phyloP scores from a whole-genome alignment of 2,329 filamentous ascomycete genomes.

The Fusarium nodosum region DNA sequence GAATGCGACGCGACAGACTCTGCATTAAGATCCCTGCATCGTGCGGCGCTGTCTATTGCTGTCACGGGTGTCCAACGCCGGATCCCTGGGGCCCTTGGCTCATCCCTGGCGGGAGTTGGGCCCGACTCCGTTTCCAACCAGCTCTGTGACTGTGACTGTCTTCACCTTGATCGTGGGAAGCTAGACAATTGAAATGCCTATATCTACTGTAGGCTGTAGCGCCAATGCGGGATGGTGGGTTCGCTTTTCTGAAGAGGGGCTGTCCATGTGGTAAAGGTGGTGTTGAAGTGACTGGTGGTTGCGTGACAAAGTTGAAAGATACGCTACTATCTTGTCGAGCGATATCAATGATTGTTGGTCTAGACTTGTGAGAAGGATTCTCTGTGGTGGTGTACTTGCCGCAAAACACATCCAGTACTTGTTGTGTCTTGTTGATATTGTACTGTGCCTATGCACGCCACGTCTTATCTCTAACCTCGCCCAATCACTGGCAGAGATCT shows the following conservation, averaged over 20 bases:
- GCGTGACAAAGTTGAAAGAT: conserved; percentile 38
- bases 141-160: conserved; percentile 6
- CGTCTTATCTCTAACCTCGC: conserved; percentile 35
- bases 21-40: conserved; percentile 46
- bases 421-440: conserved; percentile 25
- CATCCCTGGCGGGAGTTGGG: conserved; percentile 30
- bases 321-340: conserved; percentile 40
- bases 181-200: conserved; percentile 21
- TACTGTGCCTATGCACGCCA: conserved; percentile 18
- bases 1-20: conserved; percentile 46
- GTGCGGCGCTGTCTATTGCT: conserved; percentile 44
- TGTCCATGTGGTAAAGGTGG: conserved; percentile 34
- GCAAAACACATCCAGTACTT: conserved; percentile 18
- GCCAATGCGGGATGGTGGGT: conserved; percentile 31
- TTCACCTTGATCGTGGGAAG: conserved; percentile 16
- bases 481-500: conserved; percentile 28
- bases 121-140: conserved; percentile 15
- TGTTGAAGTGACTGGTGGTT: conserved; percentile 34
- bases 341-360: conserved; percentile 33
- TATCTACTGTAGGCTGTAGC: conserved; percentile 27
- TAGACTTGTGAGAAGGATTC: conserved; percentile 32
- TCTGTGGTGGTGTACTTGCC: conserved; percentile 25
- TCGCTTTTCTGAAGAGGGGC: conserved; percentile 16
- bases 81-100: conserved; percentile 41
- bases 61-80: conserved; percentile 27